Conservation (phyloP, 495 filamentous ascomycete species). For the Umbilicaria muhlenbergii region DNA sequence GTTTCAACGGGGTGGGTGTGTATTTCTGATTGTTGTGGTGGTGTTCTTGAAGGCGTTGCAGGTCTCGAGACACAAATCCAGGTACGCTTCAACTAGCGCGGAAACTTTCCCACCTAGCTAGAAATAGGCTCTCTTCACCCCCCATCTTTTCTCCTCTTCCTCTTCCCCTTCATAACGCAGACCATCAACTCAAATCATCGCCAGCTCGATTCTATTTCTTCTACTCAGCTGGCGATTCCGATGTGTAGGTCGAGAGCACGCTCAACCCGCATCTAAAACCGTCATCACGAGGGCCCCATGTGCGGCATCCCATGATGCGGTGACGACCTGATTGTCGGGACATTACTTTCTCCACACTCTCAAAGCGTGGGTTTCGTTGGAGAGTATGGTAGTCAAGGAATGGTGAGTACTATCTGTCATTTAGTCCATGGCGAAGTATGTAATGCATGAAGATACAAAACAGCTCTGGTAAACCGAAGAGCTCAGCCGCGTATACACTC, state of each 20-base stretch:
- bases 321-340: conserved; percentile 94
- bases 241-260: conserved; percentile 74
- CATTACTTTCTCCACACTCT: conserved; percentile 25
- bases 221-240: conserved; percentile 74
- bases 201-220: conserved; percentile 37
- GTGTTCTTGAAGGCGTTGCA: not conserved
- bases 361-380: conserved; percentile 11
- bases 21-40: not conserved
- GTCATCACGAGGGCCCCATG: conserved; percentile 81
- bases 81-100: no score
- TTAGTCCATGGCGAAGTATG: not conserved
- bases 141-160: conserved; percentile 29
- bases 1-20: no score
- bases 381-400: not conserved
- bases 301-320: conserved; percentile 80
- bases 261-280: conserved; percentile 86
- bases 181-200: conserved; percentile 95
- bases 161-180: conserved; percentile 39
- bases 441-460: conserved; percentile 41
- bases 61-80: no score
- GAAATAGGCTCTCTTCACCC: not conserved
- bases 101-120: no score
- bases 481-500: conserved; percentile 45
- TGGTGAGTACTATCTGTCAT: not conserved
- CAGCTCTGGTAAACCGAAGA: conserved; percentile 72